Evolutionary conservation across 177 flowering plant genomes (phyloP).

Genomic region (Telopea speciosissima): DNA sequence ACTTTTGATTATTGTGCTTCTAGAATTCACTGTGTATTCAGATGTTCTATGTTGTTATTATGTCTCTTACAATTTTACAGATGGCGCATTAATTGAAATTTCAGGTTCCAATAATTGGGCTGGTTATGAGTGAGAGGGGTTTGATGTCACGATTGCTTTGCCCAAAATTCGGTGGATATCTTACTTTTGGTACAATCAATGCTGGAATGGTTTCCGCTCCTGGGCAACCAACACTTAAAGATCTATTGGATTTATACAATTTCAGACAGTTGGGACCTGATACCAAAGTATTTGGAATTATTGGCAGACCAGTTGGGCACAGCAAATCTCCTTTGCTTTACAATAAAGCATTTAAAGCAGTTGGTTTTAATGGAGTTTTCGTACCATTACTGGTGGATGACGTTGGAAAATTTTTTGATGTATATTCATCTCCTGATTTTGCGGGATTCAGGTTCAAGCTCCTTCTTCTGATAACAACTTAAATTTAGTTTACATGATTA

Average conservation of each 20-base stretch:
- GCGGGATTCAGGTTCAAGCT: conserved; percentile 76
- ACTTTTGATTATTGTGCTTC: background rate
- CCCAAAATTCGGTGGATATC: conserved; percentile 90
- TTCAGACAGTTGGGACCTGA: conserved; percentile 62
- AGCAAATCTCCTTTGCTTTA: conserved; percentile 80
- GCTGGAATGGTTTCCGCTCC: conserved; percentile 81
- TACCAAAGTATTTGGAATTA: conserved; percentile 86
- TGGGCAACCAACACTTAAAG: conserved; percentile 83
- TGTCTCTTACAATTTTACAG: background rate
- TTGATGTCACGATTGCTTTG: conserved; percentile 80
- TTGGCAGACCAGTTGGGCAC: conserved; percentile 94
- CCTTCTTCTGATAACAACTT: background rate
- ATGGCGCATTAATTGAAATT: conserved; percentile 14
- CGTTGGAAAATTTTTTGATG: conserved; percentile 49
- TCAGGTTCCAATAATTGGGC: conserved; percentile 86
- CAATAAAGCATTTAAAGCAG: conserved; percentile 65
- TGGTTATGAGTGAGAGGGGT: conserved; percentile 94
- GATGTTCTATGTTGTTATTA: too few species aligned
- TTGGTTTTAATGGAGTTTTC: conserved; percentile 77
- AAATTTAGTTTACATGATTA: background rate
- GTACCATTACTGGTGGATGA: conserved; percentile 84
- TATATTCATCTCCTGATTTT: conserved; percentile 80
- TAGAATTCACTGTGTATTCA: background rate
- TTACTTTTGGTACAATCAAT: conserved; percentile 84
- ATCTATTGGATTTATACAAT: conserved; percentile 64